phyloP scores from a whole-genome alignment of 345 rosid genomes.

The Combretum micranthum region DNA sequence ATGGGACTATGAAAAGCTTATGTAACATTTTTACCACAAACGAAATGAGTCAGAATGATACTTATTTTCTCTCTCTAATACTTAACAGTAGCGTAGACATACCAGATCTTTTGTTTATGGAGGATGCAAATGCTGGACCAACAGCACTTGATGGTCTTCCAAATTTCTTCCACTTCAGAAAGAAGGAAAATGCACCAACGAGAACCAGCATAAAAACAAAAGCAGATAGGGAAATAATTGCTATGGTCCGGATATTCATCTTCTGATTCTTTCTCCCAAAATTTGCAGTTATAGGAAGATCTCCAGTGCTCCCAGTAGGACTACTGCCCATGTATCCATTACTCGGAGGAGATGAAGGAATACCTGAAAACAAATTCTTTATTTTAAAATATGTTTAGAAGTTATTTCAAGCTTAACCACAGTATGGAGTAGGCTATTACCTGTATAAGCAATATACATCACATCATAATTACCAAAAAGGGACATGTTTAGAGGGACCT shows the following conservation, averaged over 20 bases:
- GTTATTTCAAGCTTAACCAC: constrained; percentile 5
- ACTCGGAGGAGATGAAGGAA: constrained; percentile 78
- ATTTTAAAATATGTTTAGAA: constrained; percentile 15
- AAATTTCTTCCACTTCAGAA: constrained; percentile 67
- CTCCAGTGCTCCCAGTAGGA: constrained; percentile 63
- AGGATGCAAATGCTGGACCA: constrained; percentile 61
- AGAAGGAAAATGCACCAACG: constrained; percentile 56
- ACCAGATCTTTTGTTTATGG: constrained; percentile 90
- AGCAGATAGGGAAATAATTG: constrained; percentile 66
- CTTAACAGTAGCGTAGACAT: constrained; percentile 1
- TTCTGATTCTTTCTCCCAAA: constrained; percentile 54
- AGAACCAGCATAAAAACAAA: constrained; percentile 72
- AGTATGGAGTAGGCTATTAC: constrained; percentile 26
- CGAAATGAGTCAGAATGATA: no score
- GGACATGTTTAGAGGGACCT: constrained; percentile 64
- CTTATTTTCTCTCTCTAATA: no score
- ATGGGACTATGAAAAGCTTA: no score
- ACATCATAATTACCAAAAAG: constrained; percentile 85
- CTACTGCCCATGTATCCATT: constrained; percentile 41
- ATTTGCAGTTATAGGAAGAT: constrained; percentile 66
- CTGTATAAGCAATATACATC: constrained; percentile 72
- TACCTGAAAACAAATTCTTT: constrained; percentile 36
- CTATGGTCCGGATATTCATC: constrained; percentile 66
- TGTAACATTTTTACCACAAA: no score
- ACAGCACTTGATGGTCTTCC: constrained; percentile 83